A percentile compares a stretch with the other conserved stretches of the same genome.
These are phyloP conservation scores for Boletus vinaceobasis DNA, from an alignment of 768 basidiomycete genomes.

Conservation along the genomic window DNA sequence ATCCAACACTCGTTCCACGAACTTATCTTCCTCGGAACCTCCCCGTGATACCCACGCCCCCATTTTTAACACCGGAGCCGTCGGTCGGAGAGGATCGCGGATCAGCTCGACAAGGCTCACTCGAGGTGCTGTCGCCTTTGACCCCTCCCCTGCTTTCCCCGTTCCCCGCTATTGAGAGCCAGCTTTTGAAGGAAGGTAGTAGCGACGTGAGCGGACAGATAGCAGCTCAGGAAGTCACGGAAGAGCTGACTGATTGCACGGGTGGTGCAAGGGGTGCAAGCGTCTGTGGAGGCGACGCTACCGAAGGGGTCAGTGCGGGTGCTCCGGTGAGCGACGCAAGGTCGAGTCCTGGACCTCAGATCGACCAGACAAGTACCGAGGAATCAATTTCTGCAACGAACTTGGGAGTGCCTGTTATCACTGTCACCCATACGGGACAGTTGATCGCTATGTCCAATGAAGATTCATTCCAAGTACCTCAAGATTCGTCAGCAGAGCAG, in stretches of 20 bases:
- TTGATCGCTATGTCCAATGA: not conserved
- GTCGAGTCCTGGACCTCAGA: not conserved
- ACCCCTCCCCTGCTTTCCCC: conserved; percentile 5
- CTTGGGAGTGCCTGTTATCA: not conserved
- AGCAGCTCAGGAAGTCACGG: not conserved
- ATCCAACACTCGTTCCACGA: not conserved
- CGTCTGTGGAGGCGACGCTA: not conserved
- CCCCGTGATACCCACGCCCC: conserved; percentile 5
- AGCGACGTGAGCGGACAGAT: not conserved
- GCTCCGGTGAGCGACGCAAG: not conserved
- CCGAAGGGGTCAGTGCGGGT: not conserved
- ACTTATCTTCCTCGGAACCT: not conserved
- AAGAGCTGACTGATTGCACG: not conserved
- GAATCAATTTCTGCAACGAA: not conserved
- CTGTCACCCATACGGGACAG: not conserved
- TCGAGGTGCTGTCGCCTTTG: not conserved
- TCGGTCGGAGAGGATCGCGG: not conserved
- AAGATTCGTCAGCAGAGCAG: not conserved
- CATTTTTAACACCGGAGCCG: not conserved
- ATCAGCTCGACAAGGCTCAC: not conserved
- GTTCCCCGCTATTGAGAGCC: not conserved
- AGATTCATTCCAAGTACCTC: not conserved
- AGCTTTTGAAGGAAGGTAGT: not conserved
- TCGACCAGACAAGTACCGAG: not conserved
- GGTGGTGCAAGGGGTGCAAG: not conserved